Evolutionary conservation across 164 flowering plant species (phyloP).

Genomic region (Sextonia rubra): DNA sequence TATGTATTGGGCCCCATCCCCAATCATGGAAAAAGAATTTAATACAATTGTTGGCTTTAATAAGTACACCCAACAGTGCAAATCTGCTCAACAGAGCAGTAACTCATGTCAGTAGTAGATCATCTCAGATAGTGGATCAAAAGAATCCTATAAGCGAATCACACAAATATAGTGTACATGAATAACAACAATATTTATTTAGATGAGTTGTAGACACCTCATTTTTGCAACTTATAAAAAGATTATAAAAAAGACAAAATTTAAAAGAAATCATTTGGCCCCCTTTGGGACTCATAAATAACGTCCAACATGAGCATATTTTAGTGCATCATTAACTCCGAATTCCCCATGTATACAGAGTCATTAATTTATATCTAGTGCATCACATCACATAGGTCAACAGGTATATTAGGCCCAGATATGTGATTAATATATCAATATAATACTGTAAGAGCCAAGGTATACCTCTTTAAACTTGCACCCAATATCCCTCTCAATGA

Average conservation of each 20-base stretch:
- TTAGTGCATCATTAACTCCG: neutral
- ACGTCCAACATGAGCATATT: neutral
- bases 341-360: too few species aligned
- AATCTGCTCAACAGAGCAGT: neutral
- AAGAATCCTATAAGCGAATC: neutral
- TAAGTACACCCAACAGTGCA: neutral
- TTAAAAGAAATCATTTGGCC: too few species aligned
- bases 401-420: neutral
- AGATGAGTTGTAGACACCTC: neutral
- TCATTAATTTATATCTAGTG: too few species aligned
- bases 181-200: too few species aligned
- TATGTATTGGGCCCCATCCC: neutral
- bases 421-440: neutral
- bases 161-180: too few species aligned
- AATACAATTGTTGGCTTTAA: neutral
- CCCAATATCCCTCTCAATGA: conserved; percentile 72
- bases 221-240: neutral
- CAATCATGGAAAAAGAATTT: neutral
- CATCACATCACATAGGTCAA: too few species aligned
- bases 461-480: conserved; percentile 67
- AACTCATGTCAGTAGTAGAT: neutral
- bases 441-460: neutral
- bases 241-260: too few species aligned
- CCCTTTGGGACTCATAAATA: neutral
- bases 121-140: neutral